These are phyloP conservation scores for Globisporangium parvum DNA, from an alignment of 352 stramenopile species.

Conservation along the genomic window DNA sequence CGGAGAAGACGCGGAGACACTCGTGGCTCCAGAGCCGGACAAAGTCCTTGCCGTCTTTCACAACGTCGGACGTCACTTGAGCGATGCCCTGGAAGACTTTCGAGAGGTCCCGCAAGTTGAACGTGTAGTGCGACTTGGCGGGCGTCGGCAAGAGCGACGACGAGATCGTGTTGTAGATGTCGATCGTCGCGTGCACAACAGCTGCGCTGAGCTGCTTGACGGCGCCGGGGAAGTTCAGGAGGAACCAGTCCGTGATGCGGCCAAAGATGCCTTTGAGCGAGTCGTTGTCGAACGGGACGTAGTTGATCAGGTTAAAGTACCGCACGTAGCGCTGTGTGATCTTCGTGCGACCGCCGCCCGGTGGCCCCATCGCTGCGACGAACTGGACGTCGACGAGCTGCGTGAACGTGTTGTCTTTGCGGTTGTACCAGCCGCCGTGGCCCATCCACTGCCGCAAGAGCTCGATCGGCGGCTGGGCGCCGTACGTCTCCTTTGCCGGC, in stretches of 20 bases:
- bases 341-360: constrained; percentile 85
- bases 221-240: constrained; percentile 64
- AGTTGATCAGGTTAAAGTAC: constrained; percentile 93
- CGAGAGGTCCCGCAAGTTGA: constrained; percentile 91
- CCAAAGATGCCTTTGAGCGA: constrained; percentile 86
- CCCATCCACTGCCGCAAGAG: constrained; percentile 93
- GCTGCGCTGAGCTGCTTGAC: constrained; percentile 75
- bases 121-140: constrained; percentile 92
- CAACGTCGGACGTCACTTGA: constrained; percentile 66
- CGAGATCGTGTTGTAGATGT: constrained; percentile 91
- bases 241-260: constrained; percentile 88
- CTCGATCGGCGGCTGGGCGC: constrained; percentile 91
- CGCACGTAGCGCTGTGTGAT: constrained; percentile 92
- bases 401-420: constrained; percentile 90
- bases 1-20: constrained; percentile 88
- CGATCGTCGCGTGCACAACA: constrained; percentile 85
- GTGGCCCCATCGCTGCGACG: constrained; percentile 89
- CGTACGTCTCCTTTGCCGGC: constrained; percentile 92
- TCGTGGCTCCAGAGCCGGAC: constrained; percentile 90
- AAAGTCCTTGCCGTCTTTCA: constrained; percentile 84
- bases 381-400: constrained; percentile 93
- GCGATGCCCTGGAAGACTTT: constrained; percentile 92
- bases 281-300: constrained; percentile 88
- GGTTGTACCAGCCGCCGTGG: constrained; percentile 92
- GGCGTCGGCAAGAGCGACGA: constrained; percentile 89